These are phyloP conservation scores for Hypoxylon sp. DNA, from an alignment of 2,329 filamentous ascomycete species.

Conservation along the genomic window DNA sequence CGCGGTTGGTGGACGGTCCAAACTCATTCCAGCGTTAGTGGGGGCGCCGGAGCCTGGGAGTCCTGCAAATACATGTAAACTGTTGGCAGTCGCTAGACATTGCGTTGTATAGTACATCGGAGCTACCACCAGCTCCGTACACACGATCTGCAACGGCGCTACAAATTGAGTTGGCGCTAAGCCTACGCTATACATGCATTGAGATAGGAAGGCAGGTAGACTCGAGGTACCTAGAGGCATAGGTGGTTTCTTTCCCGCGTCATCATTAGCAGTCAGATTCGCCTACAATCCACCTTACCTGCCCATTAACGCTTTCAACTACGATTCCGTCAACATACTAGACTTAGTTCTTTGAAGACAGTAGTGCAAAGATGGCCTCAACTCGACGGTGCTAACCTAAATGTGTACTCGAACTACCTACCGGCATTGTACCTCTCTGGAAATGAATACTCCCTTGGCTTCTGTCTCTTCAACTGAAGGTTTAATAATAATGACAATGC, in stretches of 20 bases:
- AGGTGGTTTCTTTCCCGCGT: conserved; percentile 32
- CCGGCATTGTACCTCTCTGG: background rate
- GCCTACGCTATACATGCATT: conserved; percentile 20
- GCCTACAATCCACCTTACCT: conserved; percentile 25
- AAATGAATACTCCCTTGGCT: conserved; percentile 32
- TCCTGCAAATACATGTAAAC: conserved; percentile 14
- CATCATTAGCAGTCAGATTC: conserved; percentile 40
- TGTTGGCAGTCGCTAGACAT: conserved; percentile 1
- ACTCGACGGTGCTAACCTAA: conserved; percentile 7
- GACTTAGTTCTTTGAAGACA: conserved; percentile 17
- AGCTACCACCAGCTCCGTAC: conserved; percentile 23
- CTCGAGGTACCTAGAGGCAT: conserved; percentile 6
- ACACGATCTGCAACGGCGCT: conserved; percentile 6
- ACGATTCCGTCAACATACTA: conserved; percentile 10
- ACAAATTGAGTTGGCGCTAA: conserved; percentile 23
- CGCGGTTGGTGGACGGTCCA: conserved; percentile 42
- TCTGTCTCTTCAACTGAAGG: conserved; percentile 22
- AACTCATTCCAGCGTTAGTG: conserved; percentile 42
- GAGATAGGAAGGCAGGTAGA: conserved; percentile 18
- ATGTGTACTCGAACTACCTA: background rate
- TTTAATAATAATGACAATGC: conserved; percentile 23
- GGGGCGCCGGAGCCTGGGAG: conserved; percentile 24
- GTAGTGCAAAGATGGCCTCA: conserved; percentile 9
- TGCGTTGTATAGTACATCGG: conserved; percentile 7
- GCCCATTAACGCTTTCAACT: conserved; percentile 9